Evolutionary conservation across 106 monocot species (phyloP).

Genomic region (Dendrobium catenatum): DNA sequence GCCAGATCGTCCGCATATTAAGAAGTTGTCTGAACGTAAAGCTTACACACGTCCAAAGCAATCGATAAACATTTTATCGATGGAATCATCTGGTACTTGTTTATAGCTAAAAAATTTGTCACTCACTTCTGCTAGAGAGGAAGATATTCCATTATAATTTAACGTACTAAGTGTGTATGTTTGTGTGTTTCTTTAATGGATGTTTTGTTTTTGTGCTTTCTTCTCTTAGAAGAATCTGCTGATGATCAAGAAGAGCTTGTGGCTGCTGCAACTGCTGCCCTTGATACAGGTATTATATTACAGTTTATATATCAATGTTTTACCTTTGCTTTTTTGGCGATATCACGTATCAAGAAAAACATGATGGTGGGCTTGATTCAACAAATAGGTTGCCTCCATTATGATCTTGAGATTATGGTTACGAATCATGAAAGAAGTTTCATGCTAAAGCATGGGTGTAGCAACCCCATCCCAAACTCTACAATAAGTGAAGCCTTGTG

Average conservation of each 20-base stretch:
- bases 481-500: neutral
- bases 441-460: neutral
- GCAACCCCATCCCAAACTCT: neutral
- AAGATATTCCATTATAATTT: neutral
- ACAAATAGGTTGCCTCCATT: neutral
- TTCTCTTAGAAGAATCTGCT: conserved; percentile 42
- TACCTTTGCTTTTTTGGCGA: neutral
- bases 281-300: conserved; percentile 32
- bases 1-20: conserved; percentile 40
- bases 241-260: conserved; percentile 67
- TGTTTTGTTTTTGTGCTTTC: neutral
- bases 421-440: conserved; percentile 1
- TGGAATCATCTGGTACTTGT: conserved; percentile 46
- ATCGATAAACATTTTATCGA: conserved; percentile 15
- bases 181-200: neutral
- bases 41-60: conserved; percentile 34
- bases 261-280: conserved; percentile 60
- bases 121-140: neutral
- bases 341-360: neutral
- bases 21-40: conserved; percentile 57
- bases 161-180: neutral
- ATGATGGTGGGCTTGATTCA: neutral
- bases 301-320: neutral
- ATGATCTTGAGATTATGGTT: neutral
- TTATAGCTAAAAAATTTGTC: neutral